phyloP scores from a whole-genome alignment of 371 early-diverging fungal genomes.

The Mortierella sp. region DNA sequence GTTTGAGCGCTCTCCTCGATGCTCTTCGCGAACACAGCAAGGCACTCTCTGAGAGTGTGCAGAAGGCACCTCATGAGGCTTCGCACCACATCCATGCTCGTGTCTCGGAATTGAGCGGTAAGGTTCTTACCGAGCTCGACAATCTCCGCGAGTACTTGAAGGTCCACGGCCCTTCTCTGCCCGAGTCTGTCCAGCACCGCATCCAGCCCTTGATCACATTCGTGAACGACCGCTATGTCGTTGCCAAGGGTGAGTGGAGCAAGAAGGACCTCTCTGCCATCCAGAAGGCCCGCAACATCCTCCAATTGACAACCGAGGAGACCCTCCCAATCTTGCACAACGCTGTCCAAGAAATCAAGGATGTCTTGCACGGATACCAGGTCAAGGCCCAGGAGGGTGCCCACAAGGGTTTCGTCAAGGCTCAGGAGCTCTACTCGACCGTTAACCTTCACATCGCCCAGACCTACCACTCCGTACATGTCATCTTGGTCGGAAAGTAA shows the following conservation, averaged over 20 bases:
- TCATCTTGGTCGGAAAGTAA: constrained; percentile 50
- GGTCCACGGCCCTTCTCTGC: constrained; percentile 56
- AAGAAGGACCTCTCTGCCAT: constrained; percentile 59
- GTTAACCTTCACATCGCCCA: constrained; percentile 26
- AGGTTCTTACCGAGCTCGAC: constrained; percentile 50
- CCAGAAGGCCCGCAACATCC: constrained; percentile 65
- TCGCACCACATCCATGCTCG: constrained; percentile 27
- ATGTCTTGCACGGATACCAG: constrained; percentile 45
- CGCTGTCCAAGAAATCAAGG: constrained; percentile 59
- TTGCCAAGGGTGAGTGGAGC: constrained; percentile 56
- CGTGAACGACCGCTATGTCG: constrained; percentile 60
- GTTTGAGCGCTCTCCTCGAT: constrained; percentile 32
- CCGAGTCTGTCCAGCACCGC: constrained; percentile 61
- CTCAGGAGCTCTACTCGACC: constrained; percentile 32
- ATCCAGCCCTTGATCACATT: constrained; percentile 60
- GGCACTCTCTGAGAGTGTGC: constrained; percentile 40
- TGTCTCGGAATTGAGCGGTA: constrained; percentile 50
- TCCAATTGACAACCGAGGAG: constrained; percentile 60
- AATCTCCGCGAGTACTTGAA: constrained; percentile 59
- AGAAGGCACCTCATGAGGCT: constrained; percentile 30
- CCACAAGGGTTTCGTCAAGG: constrained; percentile 48
- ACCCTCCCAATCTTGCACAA: constrained; percentile 60
- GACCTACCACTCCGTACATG: constrained; percentile 26
- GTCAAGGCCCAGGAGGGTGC: constrained; percentile 46
- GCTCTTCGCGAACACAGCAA: constrained; percentile 35